These are phyloP conservation scores for Aristolochia fimbriata DNA, from an alignment of 164 flowering plant genomes.

Conservation along the genomic window DNA sequence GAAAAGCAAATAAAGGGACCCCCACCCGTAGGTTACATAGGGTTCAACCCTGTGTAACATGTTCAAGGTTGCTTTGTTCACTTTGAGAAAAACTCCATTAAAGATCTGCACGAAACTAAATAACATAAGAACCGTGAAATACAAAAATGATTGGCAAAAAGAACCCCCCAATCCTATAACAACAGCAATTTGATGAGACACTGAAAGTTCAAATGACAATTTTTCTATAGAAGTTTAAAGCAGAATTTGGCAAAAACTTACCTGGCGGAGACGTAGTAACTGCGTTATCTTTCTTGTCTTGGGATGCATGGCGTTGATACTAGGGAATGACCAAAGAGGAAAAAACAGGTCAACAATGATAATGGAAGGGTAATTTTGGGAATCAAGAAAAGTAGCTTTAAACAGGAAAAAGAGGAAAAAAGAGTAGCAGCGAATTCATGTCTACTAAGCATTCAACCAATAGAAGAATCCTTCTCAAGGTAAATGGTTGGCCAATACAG, in stretches of 20 bases:
- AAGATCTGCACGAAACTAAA: conserved; percentile 31
- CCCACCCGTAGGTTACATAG: conserved; percentile 52
- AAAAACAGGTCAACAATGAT: background rate
- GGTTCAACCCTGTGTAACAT: conserved; percentile 65
- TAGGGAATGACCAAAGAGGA: conserved; percentile 4
- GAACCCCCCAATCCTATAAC: background rate
- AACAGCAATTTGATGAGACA: background rate
- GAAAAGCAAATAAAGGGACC: background rate
- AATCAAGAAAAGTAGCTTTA: no score
- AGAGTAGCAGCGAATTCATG: no score
- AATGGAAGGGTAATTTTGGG: no score
- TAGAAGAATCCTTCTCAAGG: no score
- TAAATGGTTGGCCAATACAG: no score
- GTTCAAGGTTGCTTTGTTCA: conserved; percentile 58
- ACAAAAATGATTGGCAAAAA: no score
- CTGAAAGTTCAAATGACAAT: no score
- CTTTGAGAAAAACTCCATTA: conserved; percentile 58
- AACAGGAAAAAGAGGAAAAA: no score
- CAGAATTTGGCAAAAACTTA: background rate
- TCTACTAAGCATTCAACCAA: no score
- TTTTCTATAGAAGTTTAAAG: no score
- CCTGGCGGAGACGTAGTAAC: conserved; percentile 49
- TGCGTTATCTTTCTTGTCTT: conserved; percentile 44
- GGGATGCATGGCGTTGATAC: conserved; percentile 59
- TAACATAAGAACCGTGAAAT: no score